Conservation (phyloP, 2,329 filamentous ascomycete species). For the Stagonosporopsis chrysanthemi region DNA sequence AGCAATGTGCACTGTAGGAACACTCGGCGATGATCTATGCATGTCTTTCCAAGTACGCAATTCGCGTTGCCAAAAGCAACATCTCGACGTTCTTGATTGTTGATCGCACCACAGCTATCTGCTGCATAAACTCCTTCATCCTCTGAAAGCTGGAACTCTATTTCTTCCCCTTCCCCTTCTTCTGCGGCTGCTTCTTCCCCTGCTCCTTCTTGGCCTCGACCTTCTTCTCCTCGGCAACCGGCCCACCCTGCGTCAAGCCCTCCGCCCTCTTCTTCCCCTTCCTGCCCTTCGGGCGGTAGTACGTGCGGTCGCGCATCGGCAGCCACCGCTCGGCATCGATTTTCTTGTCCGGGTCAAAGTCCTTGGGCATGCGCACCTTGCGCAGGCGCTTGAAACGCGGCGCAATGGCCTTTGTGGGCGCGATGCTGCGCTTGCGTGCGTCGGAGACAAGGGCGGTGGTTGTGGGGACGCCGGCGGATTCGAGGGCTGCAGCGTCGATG, state of each 20-base stretch:
- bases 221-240: slow-evolving; percentile 67
- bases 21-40: too few relatives aligned
- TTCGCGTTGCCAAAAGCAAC: too few relatives aligned
- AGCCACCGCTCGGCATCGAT: slow-evolving; percentile 93
- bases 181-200: slow-evolving; percentile 46
- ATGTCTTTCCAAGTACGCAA: too few relatives aligned
- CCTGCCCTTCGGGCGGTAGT: slow-evolving; percentile 88
- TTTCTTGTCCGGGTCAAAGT: slow-evolving; percentile 77
- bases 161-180: slow-evolving; percentile 48
- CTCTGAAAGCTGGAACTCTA: slow-evolving; percentile 21
- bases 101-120: background rate
- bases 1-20: too few relatives aligned
- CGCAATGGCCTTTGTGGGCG: slow-evolving; percentile 50
- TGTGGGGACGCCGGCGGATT: slow-evolving; percentile 70
- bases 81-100: background rate
- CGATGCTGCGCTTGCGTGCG: slow-evolving; percentile 48
- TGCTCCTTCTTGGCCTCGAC: slow-evolving; percentile 41
- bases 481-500: slow-evolving; percentile 68
- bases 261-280: slow-evolving; percentile 82
- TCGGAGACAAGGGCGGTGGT: slow-evolving; percentile 46
- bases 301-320: slow-evolving; percentile 85
- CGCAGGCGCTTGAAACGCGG: slow-evolving; percentile 66
- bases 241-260: slow-evolving; percentile 82
- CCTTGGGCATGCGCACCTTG: slow-evolving; percentile 71
- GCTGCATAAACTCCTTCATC: background rate